Evolutionary conservation across 768 basidiomycete species (phyloP), one percentile per base, ranked within the genome.

Genomic region (Serendipita sp.): DNA sequence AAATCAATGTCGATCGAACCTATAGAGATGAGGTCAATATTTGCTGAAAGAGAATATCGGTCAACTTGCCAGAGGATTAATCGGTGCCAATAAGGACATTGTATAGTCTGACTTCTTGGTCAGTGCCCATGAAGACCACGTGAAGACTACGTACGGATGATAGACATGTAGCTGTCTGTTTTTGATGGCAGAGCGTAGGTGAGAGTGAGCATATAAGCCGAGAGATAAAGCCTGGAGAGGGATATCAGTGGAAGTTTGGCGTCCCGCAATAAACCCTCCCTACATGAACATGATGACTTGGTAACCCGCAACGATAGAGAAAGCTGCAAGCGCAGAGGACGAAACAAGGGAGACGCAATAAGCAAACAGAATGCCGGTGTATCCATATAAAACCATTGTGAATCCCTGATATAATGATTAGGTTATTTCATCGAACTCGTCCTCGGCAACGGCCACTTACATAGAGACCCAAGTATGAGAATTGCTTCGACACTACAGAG

Each of bases 1-100:
- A 86, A n/a, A 92, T 81, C 18, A 92, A 78, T 2, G 81, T 80
- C 0, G 87, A 82, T 47, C 89, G 80, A 46, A 82, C 71, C 87
- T 88, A 4, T 34, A 58, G 16, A 64, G 38, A n/a, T 44, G 62
- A 54, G 16, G 18, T 56, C 30, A 35, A 32, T 18, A 15, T 54
- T 3, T 45, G 24, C 45, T 41, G 5, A 13, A 41, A 56, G 37
- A n/a, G 62, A 60, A 34, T 45, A 62, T 15, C 11, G 15, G 63
- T 15, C 54, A 3, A 78, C 86, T 68, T 72, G 88, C 86, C 56
- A 83, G 76, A 68, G 81, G 86, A 7, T 83, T 81, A 3, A 91
- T 81, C 3, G 89, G 89, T 1, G 86, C 83, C 16, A 83, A 71
- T 2, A 89, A 63, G 0, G 86, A 86, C 38, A 86, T 71, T 0